Base-by-base conservation (phyloP, 1,284 basidiomycete species). In the Clitocybe nebularis region DNA sequence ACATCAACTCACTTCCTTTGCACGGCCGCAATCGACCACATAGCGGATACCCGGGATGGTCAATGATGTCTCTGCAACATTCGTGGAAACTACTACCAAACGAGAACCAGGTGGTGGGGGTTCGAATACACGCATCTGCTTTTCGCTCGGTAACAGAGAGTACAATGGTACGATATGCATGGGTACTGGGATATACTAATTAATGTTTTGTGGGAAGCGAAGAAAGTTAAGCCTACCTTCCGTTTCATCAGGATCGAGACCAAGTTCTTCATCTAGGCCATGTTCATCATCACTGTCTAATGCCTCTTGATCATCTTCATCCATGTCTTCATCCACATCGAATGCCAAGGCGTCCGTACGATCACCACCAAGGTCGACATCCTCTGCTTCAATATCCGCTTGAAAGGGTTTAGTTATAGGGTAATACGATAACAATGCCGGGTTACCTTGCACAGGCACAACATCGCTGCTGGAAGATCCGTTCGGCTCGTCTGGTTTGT, bases 1-100 rank as follows among this genome's bases (percentile, higher is more conserved):
- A 17, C 42, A 24, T 37, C 32, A 23, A 51, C 67, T 45, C 50
- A 89, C 90, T 75, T 99, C 95, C 67, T 99, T 99, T 41, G 90
- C 94, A 64, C 92, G 91, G 0, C 96, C 96, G 33, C 89, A 84
- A 59, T 99, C 96, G 26, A 99, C 85, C 20, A 99, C 96, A 63
- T 94, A 99, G 38, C 96, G 83, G 56, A 99, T 98, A 45, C 94
- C 94, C 54, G 98, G 96, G 47, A 99, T 96, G 0, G 93, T 97
- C 11, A 99, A 68, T 4, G 96, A 99, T 0, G 96, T 99, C 67
- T 99, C 96, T 4, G 96, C 96, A 48, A 99, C 93, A 61, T 99
- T 99, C 3, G 96, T 99, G 0, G 96, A 89, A 0, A 99, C 92
- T 29, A 99, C 90, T 34, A 95, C 92, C 55, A 99, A 87, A 39